Conservation (phyloP, 306 rosid genomes). For the Corylus americana region DNA sequence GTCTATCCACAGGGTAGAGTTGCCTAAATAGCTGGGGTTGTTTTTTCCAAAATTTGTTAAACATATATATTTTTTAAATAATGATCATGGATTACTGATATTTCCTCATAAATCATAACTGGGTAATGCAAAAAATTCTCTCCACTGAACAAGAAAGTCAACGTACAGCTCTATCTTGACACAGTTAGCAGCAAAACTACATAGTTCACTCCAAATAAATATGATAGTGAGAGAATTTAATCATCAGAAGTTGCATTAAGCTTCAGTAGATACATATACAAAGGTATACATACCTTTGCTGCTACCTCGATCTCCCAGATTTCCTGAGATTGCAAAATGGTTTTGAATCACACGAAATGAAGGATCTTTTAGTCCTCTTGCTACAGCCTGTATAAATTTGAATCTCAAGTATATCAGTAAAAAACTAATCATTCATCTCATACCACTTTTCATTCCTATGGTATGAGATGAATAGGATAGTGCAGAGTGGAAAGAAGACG, state of each 20-base stretch:
- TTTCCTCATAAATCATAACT: not conserved
- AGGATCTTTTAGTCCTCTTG: slow-evolving; percentile 96
- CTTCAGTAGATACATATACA: slow-evolving; percentile 6
- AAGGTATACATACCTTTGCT: slow-evolving; percentile 65
- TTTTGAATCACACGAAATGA: slow-evolving; percentile 87
- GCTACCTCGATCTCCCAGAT: slow-evolving; percentile 77
- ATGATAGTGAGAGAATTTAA: slow-evolving; percentile 1
- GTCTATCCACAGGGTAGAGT: not conserved
- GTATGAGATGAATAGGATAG: too few species aligned
- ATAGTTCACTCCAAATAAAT: not conserved
- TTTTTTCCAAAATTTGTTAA: not conserved
- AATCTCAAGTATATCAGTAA: slow-evolving; percentile 24
- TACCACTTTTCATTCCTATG: not conserved
- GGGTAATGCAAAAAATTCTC: not conserved
- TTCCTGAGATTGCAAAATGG: slow-evolving; percentile 88
- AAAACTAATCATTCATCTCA: not conserved
- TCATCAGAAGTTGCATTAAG: slow-evolving; percentile 21
- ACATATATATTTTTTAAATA: not conserved
- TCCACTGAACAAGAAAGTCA: not conserved
- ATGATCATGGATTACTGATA: not conserved
- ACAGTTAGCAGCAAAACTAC: slow-evolving; percentile 6
- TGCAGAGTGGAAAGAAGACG: too few species aligned
- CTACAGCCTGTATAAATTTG: slow-evolving; percentile 71
- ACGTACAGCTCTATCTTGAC: not conserved
- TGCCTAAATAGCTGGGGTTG: not conserved